Conservation (phyloP, 192 early-diverging fungal genomes). For the Backusella luteola region DNA sequence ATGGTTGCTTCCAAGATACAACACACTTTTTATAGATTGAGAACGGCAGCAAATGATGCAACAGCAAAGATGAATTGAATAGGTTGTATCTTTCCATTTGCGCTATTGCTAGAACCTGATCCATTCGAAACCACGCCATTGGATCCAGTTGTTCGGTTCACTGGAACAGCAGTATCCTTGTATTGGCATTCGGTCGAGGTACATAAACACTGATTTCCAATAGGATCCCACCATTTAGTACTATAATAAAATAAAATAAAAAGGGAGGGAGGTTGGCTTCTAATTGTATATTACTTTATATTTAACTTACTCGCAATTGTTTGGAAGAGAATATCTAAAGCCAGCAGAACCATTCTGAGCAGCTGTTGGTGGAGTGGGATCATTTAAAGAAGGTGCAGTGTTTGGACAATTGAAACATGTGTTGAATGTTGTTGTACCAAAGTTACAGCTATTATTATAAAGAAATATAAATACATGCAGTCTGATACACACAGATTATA, state of each 20-base stretch:
- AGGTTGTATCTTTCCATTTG: not conserved
- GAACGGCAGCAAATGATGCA: not conserved
- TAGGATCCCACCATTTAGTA: slow-evolving; percentile 64
- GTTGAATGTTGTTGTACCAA: slow-evolving; percentile 37
- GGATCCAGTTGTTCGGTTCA: slow-evolving; percentile 1
- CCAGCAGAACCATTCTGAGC: slow-evolving; percentile 21
- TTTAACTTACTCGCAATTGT: slow-evolving; percentile 42
- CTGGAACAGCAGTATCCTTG: slow-evolving; percentile 40
- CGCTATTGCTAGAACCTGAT: not conserved
- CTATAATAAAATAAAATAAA: slow-evolving; percentile 39
- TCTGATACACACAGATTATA: slow-evolving; percentile 9
- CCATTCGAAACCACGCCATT: slow-evolving; percentile 8
- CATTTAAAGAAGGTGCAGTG: slow-evolving; percentile 28
- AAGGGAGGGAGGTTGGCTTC: not conserved
- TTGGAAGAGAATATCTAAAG: slow-evolving; percentile 42
- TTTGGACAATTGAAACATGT: slow-evolving; percentile 56
- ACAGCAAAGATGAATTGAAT: not conserved
- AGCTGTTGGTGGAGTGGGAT: slow-evolving; percentile 38
- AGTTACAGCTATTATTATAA: slow-evolving; percentile 39
- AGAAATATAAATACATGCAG: slow-evolving; percentile 25
- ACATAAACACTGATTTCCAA: slow-evolving; percentile 52
- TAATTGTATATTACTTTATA: not conserved
- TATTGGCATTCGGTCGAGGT: slow-evolving; percentile 45
- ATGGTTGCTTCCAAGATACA: too few species aligned
- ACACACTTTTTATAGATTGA: not conserved